These are phyloP conservation scores for Backusella australiensis DNA, from an alignment of 192 early-diverging fungal genomes.

Conservation along the genomic window DNA sequence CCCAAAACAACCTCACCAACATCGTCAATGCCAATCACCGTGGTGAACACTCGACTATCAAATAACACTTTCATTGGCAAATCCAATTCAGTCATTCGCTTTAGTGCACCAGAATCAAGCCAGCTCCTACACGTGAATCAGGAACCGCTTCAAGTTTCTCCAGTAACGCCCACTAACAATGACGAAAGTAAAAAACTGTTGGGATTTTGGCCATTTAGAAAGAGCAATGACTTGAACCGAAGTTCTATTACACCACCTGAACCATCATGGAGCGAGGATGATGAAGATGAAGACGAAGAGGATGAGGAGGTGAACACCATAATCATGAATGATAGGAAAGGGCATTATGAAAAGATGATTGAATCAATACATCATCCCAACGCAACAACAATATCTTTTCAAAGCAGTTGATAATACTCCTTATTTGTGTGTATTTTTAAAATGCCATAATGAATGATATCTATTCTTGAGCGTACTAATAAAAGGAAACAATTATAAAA, in stretches of 20 bases:
- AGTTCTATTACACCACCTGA: not conserved
- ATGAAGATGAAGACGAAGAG: slow-evolving; percentile 4
- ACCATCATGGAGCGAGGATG: slow-evolving; percentile 15
- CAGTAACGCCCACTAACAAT: not conserved
- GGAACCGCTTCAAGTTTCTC: not conserved
- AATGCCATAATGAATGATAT: too few species aligned
- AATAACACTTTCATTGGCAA: not conserved
- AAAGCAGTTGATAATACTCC: not conserved
- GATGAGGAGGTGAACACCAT: not conserved
- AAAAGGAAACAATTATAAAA: too few species aligned
- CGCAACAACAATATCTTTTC: not conserved
- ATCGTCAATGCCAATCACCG: not conserved
- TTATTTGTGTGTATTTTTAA: not conserved
- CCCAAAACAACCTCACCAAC: not conserved
- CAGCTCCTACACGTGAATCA: not conserved
- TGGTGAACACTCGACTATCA: not conserved
- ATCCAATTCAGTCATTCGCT: not conserved
- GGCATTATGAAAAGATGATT: not conserved
- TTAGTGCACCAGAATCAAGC: not conserved
- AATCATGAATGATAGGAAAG: not conserved
- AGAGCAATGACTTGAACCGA: not conserved
- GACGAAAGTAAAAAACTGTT: slow-evolving; percentile 1
- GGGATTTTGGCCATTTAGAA: slow-evolving; percentile 19
- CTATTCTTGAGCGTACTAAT: too few species aligned
- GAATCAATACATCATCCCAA: not conserved